Conservation (phyloP, 2,329 filamentous ascomycete species). For the Cercospora berteroae region DNA sequence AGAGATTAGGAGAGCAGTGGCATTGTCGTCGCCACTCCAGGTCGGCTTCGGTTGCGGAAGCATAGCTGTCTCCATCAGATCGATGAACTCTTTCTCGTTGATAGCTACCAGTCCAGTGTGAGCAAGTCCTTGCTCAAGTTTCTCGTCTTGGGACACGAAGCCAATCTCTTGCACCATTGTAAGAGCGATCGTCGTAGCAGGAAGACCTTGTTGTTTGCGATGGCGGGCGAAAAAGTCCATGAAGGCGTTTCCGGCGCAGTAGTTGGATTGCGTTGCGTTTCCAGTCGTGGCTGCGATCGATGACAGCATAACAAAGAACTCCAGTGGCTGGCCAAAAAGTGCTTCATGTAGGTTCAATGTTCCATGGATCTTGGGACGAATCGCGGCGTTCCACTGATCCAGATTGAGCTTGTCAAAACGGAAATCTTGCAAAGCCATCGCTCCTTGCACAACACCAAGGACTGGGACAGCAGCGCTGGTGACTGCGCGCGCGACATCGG, state of each 20-base stretch:
- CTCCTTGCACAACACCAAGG: not conserved
- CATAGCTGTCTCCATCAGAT: not conserved
- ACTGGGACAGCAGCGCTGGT: not conserved
- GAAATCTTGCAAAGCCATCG: not conserved
- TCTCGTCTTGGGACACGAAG: not conserved
- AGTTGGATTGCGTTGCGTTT: slow-evolving; percentile 39
- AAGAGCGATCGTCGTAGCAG: slow-evolving; percentile 31
- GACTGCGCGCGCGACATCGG: not conserved
- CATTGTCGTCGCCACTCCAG: not conserved
- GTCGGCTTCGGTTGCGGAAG: not conserved
- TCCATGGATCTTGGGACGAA: not conserved
- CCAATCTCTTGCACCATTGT: not conserved
- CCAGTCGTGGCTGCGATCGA: not conserved
- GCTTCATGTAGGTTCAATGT: not conserved
- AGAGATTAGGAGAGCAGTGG: not conserved
- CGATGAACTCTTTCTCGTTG: not conserved
- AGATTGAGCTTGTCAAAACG: not conserved
- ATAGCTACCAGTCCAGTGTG: not conserved
- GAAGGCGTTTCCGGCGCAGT: slow-evolving; percentile 23
- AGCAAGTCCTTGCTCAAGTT: not conserved
- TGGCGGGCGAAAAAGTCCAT: slow-evolving; percentile 23
- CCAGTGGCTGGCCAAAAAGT: not conserved
- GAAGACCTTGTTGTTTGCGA: slow-evolving; percentile 14
- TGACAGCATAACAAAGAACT: not conserved
- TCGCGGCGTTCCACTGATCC: not conserved